Base-by-base conservation (phyloP, 106 monocot genomes). In the Allium fistulosum region DNA sequence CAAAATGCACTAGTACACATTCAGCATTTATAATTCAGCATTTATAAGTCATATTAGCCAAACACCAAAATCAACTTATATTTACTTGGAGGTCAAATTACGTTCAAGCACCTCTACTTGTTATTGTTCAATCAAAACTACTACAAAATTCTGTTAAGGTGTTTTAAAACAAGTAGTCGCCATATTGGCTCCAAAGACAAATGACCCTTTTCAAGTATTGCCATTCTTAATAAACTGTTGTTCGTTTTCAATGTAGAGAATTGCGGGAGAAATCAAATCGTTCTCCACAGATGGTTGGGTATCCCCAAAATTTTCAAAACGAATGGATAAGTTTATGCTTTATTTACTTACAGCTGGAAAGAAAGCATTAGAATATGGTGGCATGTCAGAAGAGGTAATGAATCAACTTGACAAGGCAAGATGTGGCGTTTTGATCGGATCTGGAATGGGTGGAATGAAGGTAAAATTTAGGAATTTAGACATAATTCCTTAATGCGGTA, bases 281-380 rank as follows among this genome's bases (percentile, higher is more conserved):
- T 86, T 86, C 62, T 86, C 81, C 46, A 79, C 85, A 56, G 81
- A 86, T 65, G 85, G 85, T 27, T 86, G 72, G 85, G 85, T 81
- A 58, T 72, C 76, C 45, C 85, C 85, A 17, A 86, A 86, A 57
- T 50, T 86, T 49, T 79, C 85, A 0, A 82, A 86, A 67, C 26
- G 81, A 56, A 86, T 86, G 85, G 85, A 86, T 69, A 86, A 86
- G 46, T 86, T 86, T 51, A 86, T 86, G 85, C 79, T 86, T 57
- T 86, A 86, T 60, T 49, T 86, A 73, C 78, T 86, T 14, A 74
- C 70, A 17, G 85, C 85, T 79, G 85, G 85, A 17, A 86, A 86
- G 70, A 86, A 86, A 70, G 79, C 85, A 27, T 60, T 86, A 55
- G 70, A 55, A 70, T 48, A 86, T 79, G 85, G 75, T 61, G 81